Conservation (phyloP, 176 grass and related monocot species). For the Aegilops umbellulata region DNA sequence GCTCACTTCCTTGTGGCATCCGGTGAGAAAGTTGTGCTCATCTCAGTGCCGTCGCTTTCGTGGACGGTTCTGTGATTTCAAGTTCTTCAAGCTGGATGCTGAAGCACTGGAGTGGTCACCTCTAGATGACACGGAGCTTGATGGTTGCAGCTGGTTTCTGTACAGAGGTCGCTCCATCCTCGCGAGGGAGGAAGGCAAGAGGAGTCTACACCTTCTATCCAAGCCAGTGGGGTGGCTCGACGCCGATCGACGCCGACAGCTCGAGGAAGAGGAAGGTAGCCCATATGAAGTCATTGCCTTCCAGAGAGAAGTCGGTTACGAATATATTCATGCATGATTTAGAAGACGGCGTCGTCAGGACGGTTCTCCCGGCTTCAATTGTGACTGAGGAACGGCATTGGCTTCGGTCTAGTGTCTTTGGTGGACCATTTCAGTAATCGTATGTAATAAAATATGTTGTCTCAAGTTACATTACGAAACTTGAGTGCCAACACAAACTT, state of each 20-base stretch:
- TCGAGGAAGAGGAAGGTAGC: neutral
- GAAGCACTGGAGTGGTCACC: neutral
- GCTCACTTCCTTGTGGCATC: neutral
- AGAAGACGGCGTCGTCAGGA: neutral
- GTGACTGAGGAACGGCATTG: neutral
- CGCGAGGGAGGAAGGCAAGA: neutral
- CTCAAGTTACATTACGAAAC: no score
- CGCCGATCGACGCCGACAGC: neutral
- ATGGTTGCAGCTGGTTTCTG: neutral
- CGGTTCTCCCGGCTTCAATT: neutral
- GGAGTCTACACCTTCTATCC: neutral
- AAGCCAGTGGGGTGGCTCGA: neutral
- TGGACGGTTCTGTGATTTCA: neutral
- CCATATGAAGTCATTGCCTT: neutral
- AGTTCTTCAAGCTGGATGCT: neutral
- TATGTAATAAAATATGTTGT: no score
- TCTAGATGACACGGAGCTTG: neutral
- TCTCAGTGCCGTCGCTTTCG: neutral
- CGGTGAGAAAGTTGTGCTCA: neutral
- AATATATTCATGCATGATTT: slow-evolving; percentile 8
- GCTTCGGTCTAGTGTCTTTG: neutral
- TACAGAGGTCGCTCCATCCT: neutral
- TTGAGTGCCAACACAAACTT: no score
- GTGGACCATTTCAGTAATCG: neutral
- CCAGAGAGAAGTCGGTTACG: neutral